Percentiles rank a stretch among this genome's conserved stretches.
phyloP scores from a whole-genome alignment of 148 eudicot species.

The Polygonum maritimum region DNA sequence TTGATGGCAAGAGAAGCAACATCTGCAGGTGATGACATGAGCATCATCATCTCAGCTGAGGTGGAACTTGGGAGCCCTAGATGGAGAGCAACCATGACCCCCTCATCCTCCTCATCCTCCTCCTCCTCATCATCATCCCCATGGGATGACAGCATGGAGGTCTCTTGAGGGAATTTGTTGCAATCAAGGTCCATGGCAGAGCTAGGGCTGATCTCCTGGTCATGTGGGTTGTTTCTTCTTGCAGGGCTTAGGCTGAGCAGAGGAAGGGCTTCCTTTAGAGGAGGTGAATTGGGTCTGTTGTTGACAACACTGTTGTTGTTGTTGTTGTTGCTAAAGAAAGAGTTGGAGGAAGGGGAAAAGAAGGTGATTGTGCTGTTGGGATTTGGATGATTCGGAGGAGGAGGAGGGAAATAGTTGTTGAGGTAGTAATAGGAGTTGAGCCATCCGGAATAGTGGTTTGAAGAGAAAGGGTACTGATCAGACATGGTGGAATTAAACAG shows the following conservation, averaged over 20 bases:
- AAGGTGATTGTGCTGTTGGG: not conserved
- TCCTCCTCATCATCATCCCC: not conserved
- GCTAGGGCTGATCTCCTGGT: not conserved
- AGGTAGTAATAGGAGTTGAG: constrained; percentile 1
- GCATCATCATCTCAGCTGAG: constrained; percentile 16
- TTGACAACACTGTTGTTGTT: not conserved
- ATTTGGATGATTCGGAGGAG: not conserved
- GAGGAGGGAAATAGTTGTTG: not conserved
- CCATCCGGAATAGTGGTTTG: constrained; percentile 7
- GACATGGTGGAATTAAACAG: not conserved
- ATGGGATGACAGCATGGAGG: constrained; percentile 2
- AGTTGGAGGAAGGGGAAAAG: not conserved
- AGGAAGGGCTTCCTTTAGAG: constrained; percentile 13
- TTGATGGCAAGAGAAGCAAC: constrained; percentile 8
- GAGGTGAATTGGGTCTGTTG: constrained; percentile 3
- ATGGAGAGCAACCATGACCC: constrained; percentile 37
- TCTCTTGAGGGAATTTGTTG: constrained; percentile 10
- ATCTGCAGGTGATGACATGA: not conserved
- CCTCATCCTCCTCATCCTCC: constrained; percentile 19
- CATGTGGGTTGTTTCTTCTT: constrained; percentile 4
- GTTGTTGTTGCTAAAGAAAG: not conserved
- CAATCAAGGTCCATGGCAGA: not conserved
- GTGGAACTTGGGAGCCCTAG: constrained; percentile 44
- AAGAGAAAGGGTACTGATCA: constrained; percentile 8
- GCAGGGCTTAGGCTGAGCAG: constrained; percentile 14